phyloP scores from a whole-genome alignment of 441 rosid genomes.

The Gossypium schwendimanii region DNA sequence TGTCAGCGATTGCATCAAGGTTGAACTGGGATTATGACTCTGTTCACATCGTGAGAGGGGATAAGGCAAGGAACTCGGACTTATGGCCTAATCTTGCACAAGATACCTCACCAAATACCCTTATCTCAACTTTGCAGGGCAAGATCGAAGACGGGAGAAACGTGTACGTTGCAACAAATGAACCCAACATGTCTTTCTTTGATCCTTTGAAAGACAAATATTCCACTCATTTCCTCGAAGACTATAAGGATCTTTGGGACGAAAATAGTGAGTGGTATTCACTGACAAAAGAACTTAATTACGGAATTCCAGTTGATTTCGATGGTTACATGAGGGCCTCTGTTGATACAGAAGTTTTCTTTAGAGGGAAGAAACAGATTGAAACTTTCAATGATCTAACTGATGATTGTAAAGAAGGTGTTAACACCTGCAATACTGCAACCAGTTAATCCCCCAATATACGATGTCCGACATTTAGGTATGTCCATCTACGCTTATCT shows the following conservation, averaged over 20 bases:
- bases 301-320: slow-evolving; percentile 73
- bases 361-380: slow-evolving; percentile 91
- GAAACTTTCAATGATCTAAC: slow-evolving; percentile 87
- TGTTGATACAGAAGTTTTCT: slow-evolving; percentile 82
- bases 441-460: slow-evolving; percentile 33
- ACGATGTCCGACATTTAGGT: slow-evolving; percentile 10
- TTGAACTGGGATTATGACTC: slow-evolving; percentile 92
- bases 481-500: slow-evolving; percentile 3
- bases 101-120: slow-evolving; percentile 71
- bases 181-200: slow-evolving; percentile 61
- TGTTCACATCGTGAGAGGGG: slow-evolving; percentile 75
- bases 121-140: slow-evolving; percentile 55
- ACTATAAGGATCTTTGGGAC: slow-evolving; percentile 77
- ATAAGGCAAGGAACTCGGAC: slow-evolving; percentile 65
- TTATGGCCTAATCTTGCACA: slow-evolving; percentile 77
- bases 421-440: slow-evolving; percentile 70
- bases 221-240: slow-evolving; percentile 69
- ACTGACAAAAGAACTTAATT: slow-evolving; percentile 73
- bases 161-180: slow-evolving; percentile 75
- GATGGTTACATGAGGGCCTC: slow-evolving; percentile 90
- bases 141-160: slow-evolving; percentile 77
- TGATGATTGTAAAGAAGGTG: slow-evolving; percentile 76
- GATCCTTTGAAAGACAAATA: slow-evolving; percentile 76
- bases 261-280: slow-evolving; percentile 85
- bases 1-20: slow-evolving; percentile 60